Evolutionary conservation across 108 stramenopile species (phyloP), one percentile per base, ranked within the genome.

Genomic region (Pseudonitzschia multiseries): DNA sequence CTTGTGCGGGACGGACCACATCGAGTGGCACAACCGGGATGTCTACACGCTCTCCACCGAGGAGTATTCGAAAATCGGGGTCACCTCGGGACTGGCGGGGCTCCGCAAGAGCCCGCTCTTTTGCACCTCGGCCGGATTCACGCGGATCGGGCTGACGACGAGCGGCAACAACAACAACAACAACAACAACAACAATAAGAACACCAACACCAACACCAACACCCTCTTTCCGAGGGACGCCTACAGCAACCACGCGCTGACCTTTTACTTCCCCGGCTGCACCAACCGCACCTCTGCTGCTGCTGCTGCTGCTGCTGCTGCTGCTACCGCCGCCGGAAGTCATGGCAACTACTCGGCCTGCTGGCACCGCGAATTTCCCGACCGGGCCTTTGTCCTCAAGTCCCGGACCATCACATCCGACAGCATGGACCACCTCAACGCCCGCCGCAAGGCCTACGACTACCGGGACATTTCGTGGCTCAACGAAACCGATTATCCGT

Each of bases 121-220:
- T 67, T 67, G 66, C 43, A 67, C 66, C 42, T 67, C 66, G 21
- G 66, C 66, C 9, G 66, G 66, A 28, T 67, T 67, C 36, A 67
- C 66, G 28, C 12, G 66, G 1, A 50, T 67, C 43, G 66, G 66
- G 18, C n/a, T 67, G 1, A 67, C 66, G 6, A 40, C 17, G 1
- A 10, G 1, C 46, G 18, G 14, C 4, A 48, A 10, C 46, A 10
- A 10, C 46, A 18, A 14, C 46, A 14, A 2, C 46, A 2, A 1
- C 46, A 14, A 18, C 42, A 18, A 18, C 46, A 14, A 18, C 46
- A 2, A 48, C 17, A n/a, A n/a, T n/a, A 48, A 10, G 8, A 10
- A 10, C 46, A 18, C 1, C 46, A 14, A 2, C 46, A 2, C 17
- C 46, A 14, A 18, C 42, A 18, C 1, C 46, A 14, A 18, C 46